Evolutionary conservation across 257 asterid genomes (phyloP), one percentile per base, ranked within the genome.

Genomic region (Oldenlandia corymbosa): DNA sequence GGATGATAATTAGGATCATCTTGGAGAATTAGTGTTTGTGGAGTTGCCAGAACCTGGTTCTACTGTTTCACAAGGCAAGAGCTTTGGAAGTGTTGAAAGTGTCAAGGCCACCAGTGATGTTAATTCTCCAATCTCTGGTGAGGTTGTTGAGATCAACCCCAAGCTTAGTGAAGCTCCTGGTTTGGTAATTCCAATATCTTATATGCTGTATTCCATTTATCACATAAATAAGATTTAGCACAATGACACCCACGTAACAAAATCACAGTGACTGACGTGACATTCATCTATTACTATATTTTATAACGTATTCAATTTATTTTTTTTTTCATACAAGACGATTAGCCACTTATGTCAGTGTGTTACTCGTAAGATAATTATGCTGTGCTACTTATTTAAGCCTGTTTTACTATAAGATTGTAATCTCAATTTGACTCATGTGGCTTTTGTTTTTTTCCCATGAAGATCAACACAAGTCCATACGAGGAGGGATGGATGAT

Each of bases 401-500:
- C n/a, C n/a, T 21, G 54, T 28, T 20, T 2, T 49, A 10, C 5
- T 31, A 16, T 32, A 47, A 18, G 39, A n/a, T n/a, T 24, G 47
- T 9, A n/a, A 17, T 50, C 32, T 49, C 14, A 13, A 54, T 32
- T 50, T 27, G 43, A 13, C 17, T n/a, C 43, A 5, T 47, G 0
- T 47, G 42, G 32, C 20, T 58, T 37, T 34, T 4, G 39, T 34
- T 67, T 55, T 45, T 0, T 4, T 48, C 56, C n/a, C n/a, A n/a
- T 73, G 80, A 77, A 88, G 96, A 83, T 88, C 49, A 88, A 91
- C 50, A 42, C 85, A 39, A 83, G 94, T 70, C 96, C 98, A 34
- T 91, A 86, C 68, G 96, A 84, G 67, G 94, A 84, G 6, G 96
- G 98, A 28, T 91, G 98, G 98, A 88, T 91, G 94, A 88, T 91